phyloP scores from a whole-genome alignment of 2,329 filamentous ascomycete genomes.

The Gnomoniopsis smithogilvyi region DNA sequence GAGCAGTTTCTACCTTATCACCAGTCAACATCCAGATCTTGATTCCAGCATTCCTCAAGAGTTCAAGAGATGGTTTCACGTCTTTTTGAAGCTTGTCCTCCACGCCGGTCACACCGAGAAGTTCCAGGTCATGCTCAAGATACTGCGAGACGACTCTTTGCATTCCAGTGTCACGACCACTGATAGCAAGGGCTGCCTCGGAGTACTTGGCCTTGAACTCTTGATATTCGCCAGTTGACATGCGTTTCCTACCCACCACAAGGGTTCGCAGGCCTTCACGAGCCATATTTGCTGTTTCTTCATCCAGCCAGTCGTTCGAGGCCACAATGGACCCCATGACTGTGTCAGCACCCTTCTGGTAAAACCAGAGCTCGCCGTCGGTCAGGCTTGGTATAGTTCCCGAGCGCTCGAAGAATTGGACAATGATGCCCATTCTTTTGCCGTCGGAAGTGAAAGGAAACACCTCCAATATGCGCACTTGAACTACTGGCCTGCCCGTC shows the following conservation, averaged over 20 bases:
- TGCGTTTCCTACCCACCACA: conserved; percentile 86
- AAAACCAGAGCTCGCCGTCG: conserved; percentile 90
- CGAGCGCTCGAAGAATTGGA: conserved; percentile 70
- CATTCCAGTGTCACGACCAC: conserved; percentile 78
- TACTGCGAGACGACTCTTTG: conserved; percentile 74
- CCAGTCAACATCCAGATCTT: conserved; percentile 99
- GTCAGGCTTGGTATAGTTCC: conserved; percentile 46
- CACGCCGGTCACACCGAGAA: conserved; percentile 95
- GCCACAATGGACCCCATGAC: conserved; percentile 97
- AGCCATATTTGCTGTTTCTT: conserved; percentile 99
- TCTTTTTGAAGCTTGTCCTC: conserved; percentile 96
- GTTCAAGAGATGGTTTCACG: conserved; percentile 91
- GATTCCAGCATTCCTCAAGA: conserved; percentile 93
- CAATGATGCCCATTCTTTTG: conserved; percentile 96
- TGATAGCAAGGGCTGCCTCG: conserved; percentile 76
- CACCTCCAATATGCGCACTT: conserved; percentile 84
- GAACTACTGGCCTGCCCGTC: conserved; percentile 71
- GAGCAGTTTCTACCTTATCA: conserved; percentile 96
- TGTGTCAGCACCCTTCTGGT: conserved; percentile 96
- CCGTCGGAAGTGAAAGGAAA: conserved; percentile 98
- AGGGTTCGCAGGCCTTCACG: conserved; percentile 91
- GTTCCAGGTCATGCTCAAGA: conserved; percentile 83
- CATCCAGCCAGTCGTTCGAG: conserved; percentile 96
- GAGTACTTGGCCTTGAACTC: conserved; percentile 75
- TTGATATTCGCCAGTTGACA: conserved; percentile 75